phyloP scores from a whole-genome alignment of 768 basidiomycete species.

The Galerina marginata region DNA sequence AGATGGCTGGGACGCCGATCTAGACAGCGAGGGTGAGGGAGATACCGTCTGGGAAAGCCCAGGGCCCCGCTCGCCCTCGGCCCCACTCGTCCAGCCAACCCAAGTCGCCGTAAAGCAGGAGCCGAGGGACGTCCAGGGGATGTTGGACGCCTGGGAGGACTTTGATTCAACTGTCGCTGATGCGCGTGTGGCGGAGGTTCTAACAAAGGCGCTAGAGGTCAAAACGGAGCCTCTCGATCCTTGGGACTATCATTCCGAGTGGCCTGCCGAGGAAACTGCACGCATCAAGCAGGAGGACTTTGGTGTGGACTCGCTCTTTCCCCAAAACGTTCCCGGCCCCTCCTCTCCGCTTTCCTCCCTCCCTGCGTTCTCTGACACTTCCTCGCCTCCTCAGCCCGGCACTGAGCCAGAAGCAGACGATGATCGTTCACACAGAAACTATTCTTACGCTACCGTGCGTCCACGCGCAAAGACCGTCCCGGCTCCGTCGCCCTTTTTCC shows the following conservation, averaged over 20 bases:
- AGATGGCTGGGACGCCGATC: constrained; percentile 48
- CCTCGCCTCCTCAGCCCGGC: constrained; percentile 22
- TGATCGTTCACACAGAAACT: not conserved
- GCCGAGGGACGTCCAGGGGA: constrained; percentile 62
- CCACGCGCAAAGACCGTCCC: constrained; percentile 47
- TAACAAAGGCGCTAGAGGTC: constrained; percentile 43
- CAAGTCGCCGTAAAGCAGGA: constrained; percentile 62
- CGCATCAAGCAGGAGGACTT: constrained; percentile 55
- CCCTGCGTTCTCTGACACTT: constrained; percentile 31
- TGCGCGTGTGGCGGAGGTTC: constrained; percentile 46
- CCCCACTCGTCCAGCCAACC: constrained; percentile 41
- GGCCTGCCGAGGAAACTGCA: constrained; percentile 37
- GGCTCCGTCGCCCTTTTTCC: constrained; percentile 19
- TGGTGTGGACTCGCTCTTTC: constrained; percentile 44
- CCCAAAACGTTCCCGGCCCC: constrained; percentile 29
- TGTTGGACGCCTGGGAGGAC: constrained; percentile 75
- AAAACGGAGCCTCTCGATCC: constrained; percentile 50
- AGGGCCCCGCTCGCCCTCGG: constrained; percentile 66
- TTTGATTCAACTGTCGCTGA: constrained; percentile 46
- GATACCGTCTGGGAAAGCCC: constrained; percentile 70
- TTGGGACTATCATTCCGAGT: constrained; percentile 47
- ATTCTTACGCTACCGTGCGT: constrained; percentile 32
- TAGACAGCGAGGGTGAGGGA: constrained; percentile 62
- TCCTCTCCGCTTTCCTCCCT: constrained; percentile 36
- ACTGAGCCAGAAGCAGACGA: constrained; percentile 10